Conservation (phyloP, 2,329 filamentous ascomycete genomes). For the Colletotrichum eleusines region DNA sequence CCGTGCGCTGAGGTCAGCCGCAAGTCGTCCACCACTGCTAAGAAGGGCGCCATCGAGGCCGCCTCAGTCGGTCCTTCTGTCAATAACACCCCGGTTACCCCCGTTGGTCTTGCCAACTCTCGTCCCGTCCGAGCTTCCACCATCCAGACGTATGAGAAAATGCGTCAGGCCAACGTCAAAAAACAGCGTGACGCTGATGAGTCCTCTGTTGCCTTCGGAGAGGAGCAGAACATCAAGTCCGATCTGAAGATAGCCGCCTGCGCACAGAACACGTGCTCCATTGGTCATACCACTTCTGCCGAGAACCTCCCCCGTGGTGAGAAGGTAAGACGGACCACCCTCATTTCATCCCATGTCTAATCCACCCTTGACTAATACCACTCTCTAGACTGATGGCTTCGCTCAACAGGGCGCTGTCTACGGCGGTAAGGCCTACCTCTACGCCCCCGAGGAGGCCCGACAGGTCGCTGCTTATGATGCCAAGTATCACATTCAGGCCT, state of each 20-base stretch:
- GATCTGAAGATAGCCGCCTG: not conserved
- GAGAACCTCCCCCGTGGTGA: not conserved
- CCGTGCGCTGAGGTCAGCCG: not conserved
- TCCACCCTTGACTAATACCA: not conserved
- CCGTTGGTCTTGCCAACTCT: constrained; percentile 34
- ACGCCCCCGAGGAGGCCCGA: not conserved
- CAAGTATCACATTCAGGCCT: not conserved
- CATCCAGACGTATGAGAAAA: constrained; percentile 37
- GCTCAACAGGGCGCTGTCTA: not conserved
- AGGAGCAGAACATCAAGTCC: not conserved
- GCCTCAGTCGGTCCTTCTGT: not conserved
- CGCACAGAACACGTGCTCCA: not conserved
- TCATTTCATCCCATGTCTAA: not conserved
- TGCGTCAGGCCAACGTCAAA: constrained; percentile 14
- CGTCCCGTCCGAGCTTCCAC: constrained; percentile 32
- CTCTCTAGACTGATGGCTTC: not conserved
- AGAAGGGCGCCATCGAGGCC: not conserved
- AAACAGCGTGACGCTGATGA: constrained; percentile 4
- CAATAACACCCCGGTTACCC: not conserved
- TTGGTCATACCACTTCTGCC: not conserved
- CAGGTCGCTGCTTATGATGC: not conserved
- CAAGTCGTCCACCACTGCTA: not conserved
- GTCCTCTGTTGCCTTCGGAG: not conserved
- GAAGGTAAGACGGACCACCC: not conserved
- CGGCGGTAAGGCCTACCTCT: not conserved